These are phyloP conservation scores for Globisporangium emineosum DNA, from an alignment of 352 stramenopile species.

Conservation along the genomic window DNA sequence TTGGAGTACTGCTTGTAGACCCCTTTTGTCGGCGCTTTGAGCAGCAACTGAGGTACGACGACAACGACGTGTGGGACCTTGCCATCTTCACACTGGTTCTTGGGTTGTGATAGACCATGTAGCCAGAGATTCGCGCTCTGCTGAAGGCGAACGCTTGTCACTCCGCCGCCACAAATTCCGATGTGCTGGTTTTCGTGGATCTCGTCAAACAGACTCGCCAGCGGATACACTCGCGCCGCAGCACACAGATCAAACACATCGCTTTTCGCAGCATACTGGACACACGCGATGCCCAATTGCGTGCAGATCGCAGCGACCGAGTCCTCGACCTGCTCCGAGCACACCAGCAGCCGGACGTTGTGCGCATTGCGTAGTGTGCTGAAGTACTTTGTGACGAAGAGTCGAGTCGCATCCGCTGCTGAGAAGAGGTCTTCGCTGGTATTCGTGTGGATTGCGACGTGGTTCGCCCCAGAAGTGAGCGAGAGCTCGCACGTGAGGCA, in stretches of 20 bases:
- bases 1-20: slow-evolving; percentile 71
- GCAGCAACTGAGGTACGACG: slow-evolving; percentile 46
- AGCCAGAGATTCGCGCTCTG: slow-evolving; percentile 40
- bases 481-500: slow-evolving; percentile 42
- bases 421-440: slow-evolving; percentile 27
- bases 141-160: slow-evolving; percentile 33
- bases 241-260: slow-evolving; percentile 47
- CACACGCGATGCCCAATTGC: slow-evolving; percentile 45
- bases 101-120: slow-evolving; percentile 18
- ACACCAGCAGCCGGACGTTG: slow-evolving; percentile 43
- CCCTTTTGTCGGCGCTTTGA: slow-evolving; percentile 53
- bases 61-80: background rate
- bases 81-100: background rate
- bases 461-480: slow-evolving; percentile 32
- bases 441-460: slow-evolving; percentile 26
- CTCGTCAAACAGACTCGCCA: slow-evolving; percentile 57
- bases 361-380: slow-evolving; percentile 18
- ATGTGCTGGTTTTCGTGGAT: slow-evolving; percentile 30
- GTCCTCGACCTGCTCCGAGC: slow-evolving; percentile 40
- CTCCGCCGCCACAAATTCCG: slow-evolving; percentile 29
- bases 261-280: slow-evolving; percentile 52
- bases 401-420: slow-evolving; percentile 17
- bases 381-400: slow-evolving; percentile 34
- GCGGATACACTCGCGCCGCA: slow-evolving; percentile 28
- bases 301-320: slow-evolving; percentile 42